Evolutionary conservation across 2,329 filamentous ascomycete species (phyloP).

Genomic region (Sporothrix variecibatus): DNA sequence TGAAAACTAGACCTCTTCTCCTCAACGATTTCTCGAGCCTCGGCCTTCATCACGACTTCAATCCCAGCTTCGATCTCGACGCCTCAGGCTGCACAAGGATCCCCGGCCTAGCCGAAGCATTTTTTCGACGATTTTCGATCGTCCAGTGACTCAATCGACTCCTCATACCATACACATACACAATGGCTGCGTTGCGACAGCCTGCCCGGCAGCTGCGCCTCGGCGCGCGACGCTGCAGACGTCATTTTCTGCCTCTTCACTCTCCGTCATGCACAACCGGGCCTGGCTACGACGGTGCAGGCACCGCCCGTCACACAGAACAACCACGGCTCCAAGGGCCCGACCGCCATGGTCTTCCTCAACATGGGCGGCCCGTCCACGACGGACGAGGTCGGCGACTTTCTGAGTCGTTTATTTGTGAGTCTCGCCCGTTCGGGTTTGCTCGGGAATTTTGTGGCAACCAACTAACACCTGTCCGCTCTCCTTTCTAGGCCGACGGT

Average conservation of each 20-base stretch:
- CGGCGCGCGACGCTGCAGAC: slow-evolving; percentile 12
- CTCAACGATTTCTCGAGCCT: background rate
- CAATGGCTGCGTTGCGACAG: slow-evolving; percentile 42
- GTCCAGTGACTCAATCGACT: background rate
- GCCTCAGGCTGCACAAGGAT: background rate
- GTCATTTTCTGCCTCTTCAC: background rate
- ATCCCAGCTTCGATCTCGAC: background rate
- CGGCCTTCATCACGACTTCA: background rate
- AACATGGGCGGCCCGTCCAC: slow-evolving; percentile 98
- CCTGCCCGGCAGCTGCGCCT: slow-evolving; percentile 31
- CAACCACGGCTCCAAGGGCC: slow-evolving; percentile 68
- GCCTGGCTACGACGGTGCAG: slow-evolving; percentile 55
- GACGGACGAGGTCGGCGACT: slow-evolving; percentile 82
- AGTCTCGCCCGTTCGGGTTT: slow-evolving; percentile 36
- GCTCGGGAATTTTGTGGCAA: background rate
- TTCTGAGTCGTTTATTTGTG: slow-evolving; percentile 90
- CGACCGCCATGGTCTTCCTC: slow-evolving; percentile 97
- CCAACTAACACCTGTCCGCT: background rate
- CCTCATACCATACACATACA: background rate
- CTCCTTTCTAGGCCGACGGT: slow-evolving; percentile 68
- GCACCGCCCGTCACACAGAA: slow-evolving; percentile 80
- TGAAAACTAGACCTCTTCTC: background rate
- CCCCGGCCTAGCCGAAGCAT: background rate
- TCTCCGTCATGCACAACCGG: slow-evolving; percentile 42
- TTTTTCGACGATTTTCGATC: background rate